Percentiles rank a stretch among this genome's conserved stretches.
Conservation (phyloP, 73 alveolate genomes). For the Paramecium caudatum region DNA sequence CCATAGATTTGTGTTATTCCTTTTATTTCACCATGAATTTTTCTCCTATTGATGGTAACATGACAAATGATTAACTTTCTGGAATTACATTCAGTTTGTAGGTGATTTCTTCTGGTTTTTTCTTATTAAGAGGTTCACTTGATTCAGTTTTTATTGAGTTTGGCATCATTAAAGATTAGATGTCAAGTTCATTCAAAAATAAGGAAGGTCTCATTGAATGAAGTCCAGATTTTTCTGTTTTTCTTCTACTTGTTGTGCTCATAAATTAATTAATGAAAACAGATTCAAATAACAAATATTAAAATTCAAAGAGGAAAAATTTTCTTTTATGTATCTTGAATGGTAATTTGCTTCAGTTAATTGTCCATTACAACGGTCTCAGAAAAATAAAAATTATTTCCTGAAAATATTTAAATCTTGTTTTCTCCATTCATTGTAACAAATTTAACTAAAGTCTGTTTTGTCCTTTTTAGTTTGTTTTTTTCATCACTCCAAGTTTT, state of each 20-base stretch:
- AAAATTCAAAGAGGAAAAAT: no score
- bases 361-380: no score
- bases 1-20: background rate
- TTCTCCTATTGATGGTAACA: background rate
- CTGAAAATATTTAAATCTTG: no score
- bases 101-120: background rate
- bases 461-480: background rate
- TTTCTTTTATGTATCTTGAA: no score
- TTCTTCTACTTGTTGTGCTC: constrained; percentile 1
- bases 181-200: constrained; percentile 20
- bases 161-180: background rate
- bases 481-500: background rate
- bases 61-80: background rate
- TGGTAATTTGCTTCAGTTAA: no score
- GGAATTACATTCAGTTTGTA: background rate
- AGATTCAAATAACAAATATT: no score
- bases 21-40: background rate
- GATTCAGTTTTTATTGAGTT: constrained; percentile 23
- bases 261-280: no score
- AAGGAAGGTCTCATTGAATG: background rate
- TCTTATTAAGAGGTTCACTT: background rate
- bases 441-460: background rate
- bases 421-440: no score
- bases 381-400: no score
- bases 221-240: background rate